These are phyloP conservation scores for Spatholobus suberectus DNA, from an alignment of 306 rosid genomes.

Conservation along the genomic window DNA sequence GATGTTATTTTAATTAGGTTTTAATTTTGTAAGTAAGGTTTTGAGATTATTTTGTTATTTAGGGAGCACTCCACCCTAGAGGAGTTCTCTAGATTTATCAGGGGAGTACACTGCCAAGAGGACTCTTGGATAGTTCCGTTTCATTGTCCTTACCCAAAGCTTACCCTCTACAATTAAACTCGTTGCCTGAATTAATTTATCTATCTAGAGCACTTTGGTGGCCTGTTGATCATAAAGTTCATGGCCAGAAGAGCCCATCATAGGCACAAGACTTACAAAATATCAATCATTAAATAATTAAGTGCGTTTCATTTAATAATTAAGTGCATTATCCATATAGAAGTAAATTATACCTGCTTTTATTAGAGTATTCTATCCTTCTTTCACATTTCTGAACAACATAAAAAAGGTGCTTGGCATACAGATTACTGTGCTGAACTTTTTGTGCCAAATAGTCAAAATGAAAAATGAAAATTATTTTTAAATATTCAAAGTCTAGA, in stretches of 20 bases:
- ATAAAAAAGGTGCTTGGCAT: neutral
- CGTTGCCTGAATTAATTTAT: conserved; percentile 9
- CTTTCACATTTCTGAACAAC: conserved; percentile 2
- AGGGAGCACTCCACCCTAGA: neutral
- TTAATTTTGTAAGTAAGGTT: neutral
- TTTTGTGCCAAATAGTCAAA: neutral
- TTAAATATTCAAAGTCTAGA: neutral
- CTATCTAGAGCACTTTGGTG: neutral
- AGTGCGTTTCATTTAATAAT: neutral
- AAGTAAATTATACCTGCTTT: neutral
- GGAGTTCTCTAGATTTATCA: neutral
- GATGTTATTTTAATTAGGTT: neutral
- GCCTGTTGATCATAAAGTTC: neutral
- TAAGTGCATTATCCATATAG: neutral
- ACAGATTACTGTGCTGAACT: neutral
- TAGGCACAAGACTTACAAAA: neutral
- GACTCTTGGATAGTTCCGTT: neutral
- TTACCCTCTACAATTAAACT: conserved; percentile 1
- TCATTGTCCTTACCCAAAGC: neutral
- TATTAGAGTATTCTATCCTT: neutral
- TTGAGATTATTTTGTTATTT: neutral
- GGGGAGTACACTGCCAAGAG: neutral
- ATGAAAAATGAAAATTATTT: neutral
- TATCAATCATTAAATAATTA: neutral
- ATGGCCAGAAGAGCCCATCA: neutral